Evolutionary conservation across 306 rosid species (phyloP), one percentile per base, ranked within the genome.

Genomic region (Vachellia pachyceras): DNA sequence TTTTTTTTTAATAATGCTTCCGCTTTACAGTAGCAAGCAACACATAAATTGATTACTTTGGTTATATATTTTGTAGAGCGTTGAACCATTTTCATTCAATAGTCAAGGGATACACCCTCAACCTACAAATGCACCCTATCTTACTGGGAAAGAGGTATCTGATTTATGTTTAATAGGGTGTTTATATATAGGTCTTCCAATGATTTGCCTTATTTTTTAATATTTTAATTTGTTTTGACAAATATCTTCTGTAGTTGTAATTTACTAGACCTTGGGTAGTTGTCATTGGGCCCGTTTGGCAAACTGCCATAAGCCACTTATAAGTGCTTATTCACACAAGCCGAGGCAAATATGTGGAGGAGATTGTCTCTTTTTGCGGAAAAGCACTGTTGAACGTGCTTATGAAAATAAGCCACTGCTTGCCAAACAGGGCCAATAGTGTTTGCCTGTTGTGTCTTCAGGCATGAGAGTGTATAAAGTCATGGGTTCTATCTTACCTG

Each of bases 21-120:
- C 10, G 15, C 80, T 70, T 82, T 25, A 36, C 57, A 35, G 70
- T 78, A 23, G 77, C 50, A 47, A n/a, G 66, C 39, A 44, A 77
- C 65, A 39, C 57, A 58, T 45, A 23, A 5, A 49, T 75, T 13
- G 40, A 66, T 84, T 60, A 29, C 69, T 65, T 60, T n/a, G 45
- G 37, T 47, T 76, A 41, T 80, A 35, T 66, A 11, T 60, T 60
- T 60, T 25, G 17, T 25, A 94, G 98, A 92, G 89, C 47, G 79
- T 87, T 54, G 98, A 94, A 75, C 84, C 94, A 15, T 89, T 92
- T 78, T 74, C 91, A 29, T 94, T 89, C 89, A 92, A 90, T 85
- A 89, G 84, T 77, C 97, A 88, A 87, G 98, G 97, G 86, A 82
- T 94, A 72, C 82, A 92, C 87, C 97, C 97, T 83, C 98, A 92